These are phyloP conservation scores for Myriosclerotinia duriaeana DNA, from an alignment of 2,329 filamentous ascomycete species.

Conservation along the genomic window DNA sequence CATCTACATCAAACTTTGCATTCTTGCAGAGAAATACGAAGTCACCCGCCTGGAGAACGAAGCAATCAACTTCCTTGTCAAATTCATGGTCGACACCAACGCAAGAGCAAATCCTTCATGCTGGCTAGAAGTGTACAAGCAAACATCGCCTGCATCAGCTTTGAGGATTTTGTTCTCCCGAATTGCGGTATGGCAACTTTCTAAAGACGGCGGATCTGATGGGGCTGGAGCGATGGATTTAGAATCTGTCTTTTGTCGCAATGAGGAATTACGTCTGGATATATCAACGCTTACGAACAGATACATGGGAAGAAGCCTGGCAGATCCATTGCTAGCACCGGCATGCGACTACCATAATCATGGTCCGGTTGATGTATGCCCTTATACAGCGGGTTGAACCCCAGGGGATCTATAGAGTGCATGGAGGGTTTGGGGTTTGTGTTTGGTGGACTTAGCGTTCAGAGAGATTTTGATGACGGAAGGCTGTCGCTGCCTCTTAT, in stretches of 20 bases:
- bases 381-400: not conserved
- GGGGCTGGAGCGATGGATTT: not conserved
- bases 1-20: not conserved
- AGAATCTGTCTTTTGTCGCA: not conserved
- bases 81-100: slow-evolving; percentile 11
- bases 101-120: slow-evolving; percentile 5
- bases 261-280: not conserved
- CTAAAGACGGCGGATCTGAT: not conserved
- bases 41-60: not conserved
- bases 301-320: not conserved
- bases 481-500: not conserved
- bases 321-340: slow-evolving; percentile 1
- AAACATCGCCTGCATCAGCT: not conserved
- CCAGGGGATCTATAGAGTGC: too few relatives aligned
- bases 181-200: slow-evolving; percentile 9
- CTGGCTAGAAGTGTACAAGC: slow-evolving; percentile 8
- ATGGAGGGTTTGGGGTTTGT: too few relatives aligned
- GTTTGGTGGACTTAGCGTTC: not conserved
- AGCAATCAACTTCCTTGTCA: not conserved
- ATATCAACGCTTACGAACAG: not conserved
- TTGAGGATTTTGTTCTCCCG: not conserved
- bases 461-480: not conserved
- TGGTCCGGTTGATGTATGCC: not conserved
- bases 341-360: not conserved
- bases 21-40: not conserved